Evolutionary conservation across 1,284 basidiomycete species (phyloP), one percentile per base, ranked within the genome.

Genomic region (Fistulinella staudtii): DNA sequence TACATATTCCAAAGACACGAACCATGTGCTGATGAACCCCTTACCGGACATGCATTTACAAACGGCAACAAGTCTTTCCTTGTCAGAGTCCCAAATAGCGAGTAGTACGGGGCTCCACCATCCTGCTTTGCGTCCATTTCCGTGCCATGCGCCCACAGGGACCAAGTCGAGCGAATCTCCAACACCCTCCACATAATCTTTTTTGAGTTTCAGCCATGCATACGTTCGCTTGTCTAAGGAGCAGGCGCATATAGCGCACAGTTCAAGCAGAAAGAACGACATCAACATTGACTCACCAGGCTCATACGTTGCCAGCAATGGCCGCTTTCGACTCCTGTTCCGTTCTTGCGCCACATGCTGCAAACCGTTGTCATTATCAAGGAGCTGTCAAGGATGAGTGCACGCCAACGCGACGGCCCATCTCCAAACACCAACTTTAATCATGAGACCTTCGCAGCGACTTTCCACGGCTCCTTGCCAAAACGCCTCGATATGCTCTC

Each of bases 51-150:
- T 86, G 68, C 88, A 92, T 64, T 95, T 95, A 67, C 90, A 93
- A 29, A 94, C 77, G 0, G 87, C 91, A 41, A 92, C 82, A 47
- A 86, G 74, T 36, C 71, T 76, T 13, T 83, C 90, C 4, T 72
- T 75, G 46, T 77, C 74, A 14, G 81, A 71, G 58, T 95, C 85
- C 74, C 90, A 88, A 39, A 86, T 66, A 8, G 86, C 93, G 24
- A 96, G 76, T 11, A 97, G 72, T 54, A 96, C 82, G 0, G 93
- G 93, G 51, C 83, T 88, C 91, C 93, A 97, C 92, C 92, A 96
- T 22, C 80, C 77, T 8, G 84, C 86, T 67, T 96, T 97, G 27
- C 92, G 71, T n/a, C 93, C 93, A 64, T 85, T 88, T 34, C 93
- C 93, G 68, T 94, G 83, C 91, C 89, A 94, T 15, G 87, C 89